Conservation (phyloP, 305 asterid genomes). For the Fraxinus albicans region DNA sequence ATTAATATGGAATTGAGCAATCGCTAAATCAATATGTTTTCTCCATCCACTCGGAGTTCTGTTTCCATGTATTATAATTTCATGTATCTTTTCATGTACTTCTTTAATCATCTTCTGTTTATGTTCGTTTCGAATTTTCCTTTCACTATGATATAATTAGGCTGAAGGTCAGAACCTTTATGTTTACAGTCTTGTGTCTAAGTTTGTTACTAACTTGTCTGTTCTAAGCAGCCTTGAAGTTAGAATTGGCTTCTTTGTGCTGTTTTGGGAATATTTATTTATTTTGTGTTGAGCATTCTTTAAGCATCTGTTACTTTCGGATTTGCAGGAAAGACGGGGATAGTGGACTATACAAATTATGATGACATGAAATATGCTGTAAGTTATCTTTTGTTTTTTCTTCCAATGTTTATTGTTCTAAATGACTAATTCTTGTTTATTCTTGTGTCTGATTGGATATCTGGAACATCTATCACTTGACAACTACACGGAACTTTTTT, state of each 20-base stretch:
- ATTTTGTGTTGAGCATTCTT: not conserved
- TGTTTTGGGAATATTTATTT: not conserved
- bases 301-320: slow-evolving; percentile 4
- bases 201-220: not conserved
- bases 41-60: not conserved
- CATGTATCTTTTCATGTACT: not conserved
- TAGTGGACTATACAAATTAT: slow-evolving; percentile 80
- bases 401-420: not conserved
- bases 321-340: slow-evolving; percentile 78
- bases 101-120: not conserved
- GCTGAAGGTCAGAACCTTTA: not conserved
- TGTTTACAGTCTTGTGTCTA: not conserved
- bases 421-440: not conserved
- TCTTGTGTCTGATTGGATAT: not conserved
- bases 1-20: not conserved
- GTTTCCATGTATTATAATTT: not conserved
- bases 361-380: slow-evolving; percentile 97
- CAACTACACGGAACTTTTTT: slow-evolving; percentile 8
- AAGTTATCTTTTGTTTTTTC: slow-evolving; percentile 26
- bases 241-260: not conserved
- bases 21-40: not conserved
- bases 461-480: slow-evolving; percentile 14
- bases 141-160: not conserved
- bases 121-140: not conserved
- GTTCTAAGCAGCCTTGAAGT: not conserved